These are phyloP conservation scores for Apiotrichum porosum DNA, from an alignment of 1,284 basidiomycete genomes.

Conservation along the genomic window DNA sequence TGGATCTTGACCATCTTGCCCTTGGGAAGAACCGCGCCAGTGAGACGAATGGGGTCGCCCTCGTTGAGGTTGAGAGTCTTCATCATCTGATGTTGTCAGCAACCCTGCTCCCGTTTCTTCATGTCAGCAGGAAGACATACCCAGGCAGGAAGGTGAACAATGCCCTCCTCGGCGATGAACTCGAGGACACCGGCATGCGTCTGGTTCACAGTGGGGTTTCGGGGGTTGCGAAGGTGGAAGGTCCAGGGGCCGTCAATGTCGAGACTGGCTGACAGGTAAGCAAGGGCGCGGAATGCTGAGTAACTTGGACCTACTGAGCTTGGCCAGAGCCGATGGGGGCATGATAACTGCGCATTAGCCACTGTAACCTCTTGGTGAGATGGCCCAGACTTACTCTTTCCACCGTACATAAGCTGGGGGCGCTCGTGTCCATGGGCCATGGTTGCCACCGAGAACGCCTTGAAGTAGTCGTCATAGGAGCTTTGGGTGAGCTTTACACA, in stretches of 20 bases:
- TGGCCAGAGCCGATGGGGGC: slow-evolving; percentile 90
- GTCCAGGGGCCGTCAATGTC: slow-evolving; percentile 94
- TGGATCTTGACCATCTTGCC: slow-evolving; percentile 96
- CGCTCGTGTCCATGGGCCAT: slow-evolving; percentile 44
- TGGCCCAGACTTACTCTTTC: slow-evolving; percentile 80
- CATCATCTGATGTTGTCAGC: slow-evolving; percentile 69
- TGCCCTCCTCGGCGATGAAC: slow-evolving; percentile 96
- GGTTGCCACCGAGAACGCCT: slow-evolving; percentile 49
- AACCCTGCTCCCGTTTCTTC: neutral
- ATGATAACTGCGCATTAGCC: slow-evolving; percentile 91
- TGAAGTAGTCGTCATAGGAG: slow-evolving; percentile 49
- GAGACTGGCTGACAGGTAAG: slow-evolving; percentile 56
- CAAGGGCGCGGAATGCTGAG: neutral
- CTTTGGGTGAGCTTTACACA: slow-evolving; percentile 9
- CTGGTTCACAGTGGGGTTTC: slow-evolving; percentile 69
- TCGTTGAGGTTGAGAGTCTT: slow-evolving; percentile 80
- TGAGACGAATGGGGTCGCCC: slow-evolving; percentile 90
- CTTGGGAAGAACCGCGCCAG: slow-evolving; percentile 80
- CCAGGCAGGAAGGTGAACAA: slow-evolving; percentile 95
- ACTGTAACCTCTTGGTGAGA: slow-evolving; percentile 3
- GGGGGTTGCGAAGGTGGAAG: slow-evolving; percentile 88
- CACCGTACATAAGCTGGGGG: slow-evolving; percentile 61
- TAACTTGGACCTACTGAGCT: slow-evolving; percentile 57
- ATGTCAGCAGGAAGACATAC: slow-evolving; percentile 29
- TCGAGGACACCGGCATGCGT: slow-evolving; percentile 98